Percentiles rank a stretch among this genome's conserved stretches.
These are phyloP conservation scores for Globisporangium yorkense DNA, from an alignment of 352 stramenopile genomes.

Conservation along the genomic window DNA sequence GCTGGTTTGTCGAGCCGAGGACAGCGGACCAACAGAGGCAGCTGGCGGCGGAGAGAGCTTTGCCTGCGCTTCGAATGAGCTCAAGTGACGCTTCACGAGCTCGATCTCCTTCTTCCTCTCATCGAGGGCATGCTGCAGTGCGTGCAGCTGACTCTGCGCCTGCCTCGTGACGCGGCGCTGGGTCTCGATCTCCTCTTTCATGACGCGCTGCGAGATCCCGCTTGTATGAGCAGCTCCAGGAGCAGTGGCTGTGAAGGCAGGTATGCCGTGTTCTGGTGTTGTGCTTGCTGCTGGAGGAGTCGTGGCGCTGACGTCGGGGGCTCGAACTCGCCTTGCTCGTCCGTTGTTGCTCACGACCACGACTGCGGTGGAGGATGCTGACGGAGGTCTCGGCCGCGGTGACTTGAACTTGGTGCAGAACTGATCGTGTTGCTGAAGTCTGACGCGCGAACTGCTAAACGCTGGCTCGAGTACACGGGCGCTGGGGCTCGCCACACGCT, in stretches of 20 bases:
- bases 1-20: neutral
- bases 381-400: slow-evolving; percentile 7
- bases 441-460: slow-evolving; percentile 8
- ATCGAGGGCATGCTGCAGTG: slow-evolving; percentile 23
- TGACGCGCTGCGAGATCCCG: slow-evolving; percentile 27
- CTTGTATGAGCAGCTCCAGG: neutral
- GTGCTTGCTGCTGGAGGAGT: neutral
- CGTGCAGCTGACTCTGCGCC: slow-evolving; percentile 39
- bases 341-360: slow-evolving; percentile 1
- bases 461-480: slow-evolving; percentile 2
- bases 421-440: slow-evolving; percentile 4
- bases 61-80: slow-evolving; percentile 15
- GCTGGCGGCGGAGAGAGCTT: neutral
- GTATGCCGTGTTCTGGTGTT: neutral
- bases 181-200: slow-evolving; percentile 51
- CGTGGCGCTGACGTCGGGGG: neutral
- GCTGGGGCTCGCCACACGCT: neutral
- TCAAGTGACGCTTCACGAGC: slow-evolving; percentile 31
- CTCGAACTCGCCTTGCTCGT: neutral
- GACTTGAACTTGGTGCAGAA: slow-evolving; percentile 12
- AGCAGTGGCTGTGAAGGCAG: neutral
- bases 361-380: neutral
- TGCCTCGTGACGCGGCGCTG: slow-evolving; percentile 40
- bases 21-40: neutral
- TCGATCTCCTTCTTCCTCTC: slow-evolving; percentile 32